phyloP scores from a whole-genome alignment of 140 eudicot species.

The Stevia rebaudiana region DNA sequence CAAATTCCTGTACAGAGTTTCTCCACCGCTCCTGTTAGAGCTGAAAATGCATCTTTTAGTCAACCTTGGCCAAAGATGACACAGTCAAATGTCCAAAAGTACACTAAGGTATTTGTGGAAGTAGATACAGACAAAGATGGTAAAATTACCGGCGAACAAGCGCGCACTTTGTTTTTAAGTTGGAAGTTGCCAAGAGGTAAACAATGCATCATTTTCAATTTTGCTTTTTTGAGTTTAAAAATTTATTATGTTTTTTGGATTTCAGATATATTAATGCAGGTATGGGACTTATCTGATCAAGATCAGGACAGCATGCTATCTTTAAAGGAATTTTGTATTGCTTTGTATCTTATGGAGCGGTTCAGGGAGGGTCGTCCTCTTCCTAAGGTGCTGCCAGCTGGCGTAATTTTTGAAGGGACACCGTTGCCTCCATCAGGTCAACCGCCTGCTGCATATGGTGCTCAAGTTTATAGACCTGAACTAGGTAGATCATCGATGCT shows the following conservation, averaged over 20 bases:
- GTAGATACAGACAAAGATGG: constrained; percentile 87
- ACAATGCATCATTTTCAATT: constrained; percentile 1
- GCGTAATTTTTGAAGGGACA: constrained; percentile 46
- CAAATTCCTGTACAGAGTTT: constrained; percentile 36
- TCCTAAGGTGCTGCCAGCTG: constrained; percentile 52
- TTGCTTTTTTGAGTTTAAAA: neutral
- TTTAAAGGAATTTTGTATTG: constrained; percentile 76
- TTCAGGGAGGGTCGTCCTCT: constrained; percentile 79
- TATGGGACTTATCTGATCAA: constrained; percentile 94
- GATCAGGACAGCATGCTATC: constrained; percentile 95
- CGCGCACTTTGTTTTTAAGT: constrained; percentile 74
- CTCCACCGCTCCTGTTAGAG: constrained; percentile 26
- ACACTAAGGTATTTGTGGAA: constrained; percentile 71
- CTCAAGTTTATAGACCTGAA: constrained; percentile 49
- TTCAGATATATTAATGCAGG: constrained; percentile 78
- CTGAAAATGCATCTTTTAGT: constrained; percentile 31
- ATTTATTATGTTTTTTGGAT: constrained; percentile 21
- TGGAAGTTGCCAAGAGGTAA: constrained; percentile 85
- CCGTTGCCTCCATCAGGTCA: constrained; percentile 55
- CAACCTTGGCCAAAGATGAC: constrained; percentile 89
- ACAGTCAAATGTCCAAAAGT: constrained; percentile 69
- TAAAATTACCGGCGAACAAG: constrained; percentile 75
- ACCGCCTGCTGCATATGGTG: constrained; percentile 35
- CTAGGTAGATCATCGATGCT: constrained; percentile 55
- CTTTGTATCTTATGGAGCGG: constrained; percentile 89